These are phyloP conservation scores for Ilex asprella DNA, from an alignment of 257 asterid genomes.

Conservation along the genomic window DNA sequence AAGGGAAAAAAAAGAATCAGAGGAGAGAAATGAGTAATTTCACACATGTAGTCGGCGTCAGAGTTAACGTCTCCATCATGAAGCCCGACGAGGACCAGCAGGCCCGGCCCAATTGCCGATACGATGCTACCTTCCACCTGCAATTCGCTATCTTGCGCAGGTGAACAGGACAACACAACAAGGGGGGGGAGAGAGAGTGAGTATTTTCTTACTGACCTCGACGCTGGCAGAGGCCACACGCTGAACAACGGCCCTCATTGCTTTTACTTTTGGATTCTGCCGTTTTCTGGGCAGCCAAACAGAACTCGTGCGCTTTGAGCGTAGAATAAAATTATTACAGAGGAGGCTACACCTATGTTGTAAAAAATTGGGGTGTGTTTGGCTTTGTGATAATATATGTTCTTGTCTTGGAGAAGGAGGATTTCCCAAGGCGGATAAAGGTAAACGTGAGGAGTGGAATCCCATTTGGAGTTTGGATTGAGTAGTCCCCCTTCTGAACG, in stretches of 20 bases:
- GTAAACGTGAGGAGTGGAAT: too few relatives aligned
- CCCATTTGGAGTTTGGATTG: too few relatives aligned
- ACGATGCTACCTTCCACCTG: slow-evolving; percentile 75
- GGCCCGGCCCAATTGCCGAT: slow-evolving; percentile 76
- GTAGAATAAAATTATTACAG: slow-evolving; percentile 22
- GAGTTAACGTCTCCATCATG: slow-evolving; percentile 63
- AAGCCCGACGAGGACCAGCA: slow-evolving; percentile 75
- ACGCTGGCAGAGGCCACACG: slow-evolving; percentile 85
- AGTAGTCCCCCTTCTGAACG: too few relatives aligned
- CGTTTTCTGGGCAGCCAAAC: slow-evolving; percentile 10
- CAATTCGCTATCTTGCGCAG: slow-evolving; percentile 13
- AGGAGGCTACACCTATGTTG: background rate
- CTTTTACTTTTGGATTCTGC: slow-evolving; percentile 21
- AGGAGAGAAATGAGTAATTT: background rate
- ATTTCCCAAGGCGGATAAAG: too few relatives aligned
- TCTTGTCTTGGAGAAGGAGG: too few relatives aligned
- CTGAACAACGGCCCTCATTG: slow-evolving; percentile 86
- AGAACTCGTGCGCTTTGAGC: slow-evolving; percentile 26
- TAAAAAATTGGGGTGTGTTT: too few relatives aligned
- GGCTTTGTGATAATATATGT: too few relatives aligned
- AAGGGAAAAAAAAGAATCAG: background rate
- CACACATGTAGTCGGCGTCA: slow-evolving; percentile 74
- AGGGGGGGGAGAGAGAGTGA: too few relatives aligned
- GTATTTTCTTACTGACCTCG: slow-evolving; percentile 37
- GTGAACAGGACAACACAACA: background rate